Conservation (phyloP, 2,329 filamentous ascomycete species). For the Penicillium sp. region DNA sequence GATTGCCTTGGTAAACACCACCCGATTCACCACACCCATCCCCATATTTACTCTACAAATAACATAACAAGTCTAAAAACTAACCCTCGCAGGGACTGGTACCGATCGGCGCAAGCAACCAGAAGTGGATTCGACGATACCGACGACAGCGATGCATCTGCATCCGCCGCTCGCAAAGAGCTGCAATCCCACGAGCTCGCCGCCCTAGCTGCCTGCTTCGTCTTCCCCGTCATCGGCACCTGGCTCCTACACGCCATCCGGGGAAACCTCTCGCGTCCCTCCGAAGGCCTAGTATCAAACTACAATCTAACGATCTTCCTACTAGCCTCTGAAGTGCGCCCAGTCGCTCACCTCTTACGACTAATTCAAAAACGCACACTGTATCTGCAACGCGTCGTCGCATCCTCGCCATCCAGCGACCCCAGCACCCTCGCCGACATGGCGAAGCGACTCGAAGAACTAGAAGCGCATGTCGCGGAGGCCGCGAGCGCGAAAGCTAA, state of each 20-base stretch:
- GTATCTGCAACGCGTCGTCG: conserved; percentile 74
- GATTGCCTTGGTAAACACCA: conserved; percentile 74
- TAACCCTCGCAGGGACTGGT: conserved; percentile 63
- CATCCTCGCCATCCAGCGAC: conserved; percentile 26
- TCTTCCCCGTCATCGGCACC: conserved; percentile 76
- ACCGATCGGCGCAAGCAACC: conserved; percentile 68
- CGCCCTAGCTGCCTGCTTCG: conserved; percentile 76
- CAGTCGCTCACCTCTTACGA: conserved; percentile 77
- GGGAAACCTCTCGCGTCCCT: conserved; percentile 76
- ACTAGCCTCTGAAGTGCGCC: conserved; percentile 81
- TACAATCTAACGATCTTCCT: conserved; percentile 92
- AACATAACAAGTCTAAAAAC: no score
- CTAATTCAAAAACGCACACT: conserved; percentile 78
- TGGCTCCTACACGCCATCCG: conserved; percentile 82
- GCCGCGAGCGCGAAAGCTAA: conserved; percentile 17
- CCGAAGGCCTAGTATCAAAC: conserved; percentile 85
- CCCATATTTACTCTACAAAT: no score
- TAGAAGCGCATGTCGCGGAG: conserved; percentile 63
- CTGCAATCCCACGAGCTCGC: conserved; percentile 74
- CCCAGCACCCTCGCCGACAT: conserved; percentile 56
- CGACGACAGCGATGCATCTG: conserved; percentile 26
- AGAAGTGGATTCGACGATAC: conserved; percentile 39
- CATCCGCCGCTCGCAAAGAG: conserved; percentile 45
- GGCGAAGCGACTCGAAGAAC: conserved; percentile 65
- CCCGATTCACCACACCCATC: no score